Conservation (phyloP, 257 asterid species). For the Nicotiana sylvestris region DNA sequence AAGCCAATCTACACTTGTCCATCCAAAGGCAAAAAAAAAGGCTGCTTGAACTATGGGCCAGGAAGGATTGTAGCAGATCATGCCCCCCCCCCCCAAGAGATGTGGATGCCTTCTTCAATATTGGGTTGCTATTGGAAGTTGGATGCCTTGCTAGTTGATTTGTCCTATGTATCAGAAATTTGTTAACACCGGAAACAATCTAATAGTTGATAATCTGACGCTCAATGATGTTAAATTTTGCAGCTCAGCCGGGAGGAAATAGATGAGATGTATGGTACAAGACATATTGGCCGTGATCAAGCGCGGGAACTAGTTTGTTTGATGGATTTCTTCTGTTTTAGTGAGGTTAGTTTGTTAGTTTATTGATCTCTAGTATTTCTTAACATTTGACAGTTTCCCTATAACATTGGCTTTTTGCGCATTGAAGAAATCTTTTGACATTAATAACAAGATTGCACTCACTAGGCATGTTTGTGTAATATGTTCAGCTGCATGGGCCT, state of each 20-base stretch:
- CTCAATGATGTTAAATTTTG: constrained; percentile 16
- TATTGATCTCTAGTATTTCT: constrained; percentile 5
- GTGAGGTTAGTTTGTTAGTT: constrained; percentile 66
- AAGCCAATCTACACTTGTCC: neutral
- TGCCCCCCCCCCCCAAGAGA: neutral
- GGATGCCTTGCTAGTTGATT: neutral
- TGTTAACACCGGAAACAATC: neutral
- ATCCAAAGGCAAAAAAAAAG: neutral
- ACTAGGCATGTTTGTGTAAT: neutral
- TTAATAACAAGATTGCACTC: neutral
- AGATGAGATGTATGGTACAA: constrained; percentile 70
- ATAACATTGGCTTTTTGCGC: neutral
- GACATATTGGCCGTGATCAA: constrained; percentile 92
- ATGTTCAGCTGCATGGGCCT: neutral
- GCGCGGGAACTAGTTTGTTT: constrained; percentile 79
- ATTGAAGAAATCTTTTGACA: neutral
- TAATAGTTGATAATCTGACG: constrained; percentile 7
- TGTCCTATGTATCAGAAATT: neutral
- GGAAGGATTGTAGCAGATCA: neutral
- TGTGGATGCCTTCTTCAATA: neutral
- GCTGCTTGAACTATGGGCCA: neutral
- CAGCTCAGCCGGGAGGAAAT: constrained; percentile 83
- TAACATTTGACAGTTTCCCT: neutral
- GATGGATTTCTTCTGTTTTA: constrained; percentile 98
- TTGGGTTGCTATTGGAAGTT: neutral